Base-by-base conservation (phyloP, 2,329 filamentous ascomycete genomes). In the Penicillium brevicompactum region DNA sequence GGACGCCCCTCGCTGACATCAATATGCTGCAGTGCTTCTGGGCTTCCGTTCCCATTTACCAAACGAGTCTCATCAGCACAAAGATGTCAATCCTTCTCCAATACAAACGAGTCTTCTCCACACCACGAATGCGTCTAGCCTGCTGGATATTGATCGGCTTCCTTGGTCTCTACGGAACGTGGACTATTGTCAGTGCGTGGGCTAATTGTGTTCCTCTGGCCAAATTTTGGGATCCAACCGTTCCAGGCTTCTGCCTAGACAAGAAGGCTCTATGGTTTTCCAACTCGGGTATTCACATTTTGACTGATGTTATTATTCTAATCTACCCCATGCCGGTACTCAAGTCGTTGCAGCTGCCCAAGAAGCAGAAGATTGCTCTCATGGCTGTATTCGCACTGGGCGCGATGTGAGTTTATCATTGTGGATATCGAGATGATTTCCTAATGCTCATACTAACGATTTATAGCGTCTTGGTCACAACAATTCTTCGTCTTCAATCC, bases 321-420 rank as follows among this genome's bases (percentile, higher is more conserved):
- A 46, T 71, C 4, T 66, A 75, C 8, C 76, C 76, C 1, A 76
- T 78, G 70, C 75, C 73, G 0, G 69, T 75, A 2, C 70, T 79
- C 11, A 73, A 67, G n/a, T 65, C 65, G 1, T 65, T 78, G 11
- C 71, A 77, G 46, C 64, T 78, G 31, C 73, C 74, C 1, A 66
- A 46, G 14, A 61, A 66, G 24, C 75, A 78, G 53, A 78, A 76
- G 56, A 40, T 66, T 4, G 75, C 73, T 1, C 61, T 79, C 21
- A 70, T 76, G 53, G 64, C 66, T 10, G 67, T 78, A n/a, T 79
- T 78, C 46, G 68, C 72, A 0, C 64, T 78, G 0, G 77, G 77
- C 41, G 67, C 65, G 61, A 78, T 78, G 76, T 78, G 61, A 54
- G 74, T 67, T 48, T 10, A 21, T 22, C 14, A n/a, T 11, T 14